Base-by-base conservation (phyloP, 805 yeast species). In the Myxozyma udenii region DNA sequence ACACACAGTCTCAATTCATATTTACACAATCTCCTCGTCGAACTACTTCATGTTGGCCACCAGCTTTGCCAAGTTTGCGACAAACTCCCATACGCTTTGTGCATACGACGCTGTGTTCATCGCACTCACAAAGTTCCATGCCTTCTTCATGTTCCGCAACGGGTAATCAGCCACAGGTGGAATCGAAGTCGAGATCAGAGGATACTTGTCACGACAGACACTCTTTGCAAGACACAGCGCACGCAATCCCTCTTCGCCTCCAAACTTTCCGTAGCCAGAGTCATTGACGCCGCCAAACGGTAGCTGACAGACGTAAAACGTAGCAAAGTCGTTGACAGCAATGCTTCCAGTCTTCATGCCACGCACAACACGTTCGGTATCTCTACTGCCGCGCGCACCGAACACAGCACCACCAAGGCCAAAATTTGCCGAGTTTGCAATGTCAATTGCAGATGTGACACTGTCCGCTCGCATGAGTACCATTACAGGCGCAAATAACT, bases 271-370 rank as follows among this genome's bases (percentile, higher is more conserved):
- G 65, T 89, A 93, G 0, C 99, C 99, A 4, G 95, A 85, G 41
- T 89, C 93, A 61, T 83, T 83, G 24, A 79, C 79, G 26, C 99
- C 99, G 48, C 99, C 99, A 71, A 93, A 93, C 28, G 99, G 99
- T 61, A 93, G 75, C 70, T 93, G 98, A 61, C 96, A 90, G 32
- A 93, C 87, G 64, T 90, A 58, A 65, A 82, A 93, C 0, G 98
- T 91, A 5, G 98, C 99, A 74, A 93, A 93, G 72, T 93, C 99
- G 68, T 93, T 93, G 56, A 93, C 87, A 6, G 98, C 96, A 42
- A 93, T 95, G 65, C 90, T 93, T 22, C 98, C 99, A 39, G 90
- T 78, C 33, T 81, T 76, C 61, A 93, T 69, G 6, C 71, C 67
- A 60, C 81, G 74, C 11, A 90, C 86, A 26, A 88, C 80, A 44